Percentiles rank a stretch among this genome's conserved stretches.
Conservation (phyloP, 371 early-diverging fungal genomes). For the Rhizopus stolonifer region DNA sequence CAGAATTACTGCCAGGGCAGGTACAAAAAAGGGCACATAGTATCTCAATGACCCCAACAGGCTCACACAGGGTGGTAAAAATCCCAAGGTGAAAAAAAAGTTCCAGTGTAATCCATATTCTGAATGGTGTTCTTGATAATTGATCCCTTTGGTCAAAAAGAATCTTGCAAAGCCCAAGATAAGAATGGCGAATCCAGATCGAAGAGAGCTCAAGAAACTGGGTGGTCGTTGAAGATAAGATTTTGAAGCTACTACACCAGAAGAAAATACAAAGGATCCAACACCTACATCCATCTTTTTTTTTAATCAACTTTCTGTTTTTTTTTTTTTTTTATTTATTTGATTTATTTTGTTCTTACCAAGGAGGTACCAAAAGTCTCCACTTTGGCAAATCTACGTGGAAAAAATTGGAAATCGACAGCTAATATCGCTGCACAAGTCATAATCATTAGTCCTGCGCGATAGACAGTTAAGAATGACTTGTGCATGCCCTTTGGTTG, state of each 20-base stretch:
- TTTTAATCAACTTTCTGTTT: too few species aligned
- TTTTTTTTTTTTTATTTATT: too few species aligned
- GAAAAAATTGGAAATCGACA: constrained; percentile 95
- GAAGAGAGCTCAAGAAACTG: constrained; percentile 25
- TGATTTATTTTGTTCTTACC: too few species aligned
- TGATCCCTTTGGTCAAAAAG: constrained; percentile 72
- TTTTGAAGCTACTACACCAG: constrained; percentile 72
- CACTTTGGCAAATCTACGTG: constrained; percentile 88
- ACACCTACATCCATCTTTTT: constrained; percentile 94
- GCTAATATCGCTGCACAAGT: constrained; percentile 88
- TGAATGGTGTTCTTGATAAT: constrained; percentile 90
- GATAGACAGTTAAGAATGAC: constrained; percentile 67
- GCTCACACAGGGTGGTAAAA: constrained; percentile 78
- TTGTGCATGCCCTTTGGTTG: constrained; percentile 13
- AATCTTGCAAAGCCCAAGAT: constrained; percentile 72
- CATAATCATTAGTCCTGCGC: constrained; percentile 75
- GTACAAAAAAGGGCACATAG: constrained; percentile 42
- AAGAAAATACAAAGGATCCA: constrained; percentile 81
- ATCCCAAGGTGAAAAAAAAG: constrained; percentile 93
- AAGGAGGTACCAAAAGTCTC: constrained; percentile 92
- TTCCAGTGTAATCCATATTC: constrained; percentile 99
- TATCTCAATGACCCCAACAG: constrained; percentile 39
- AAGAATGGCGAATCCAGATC: constrained; percentile 66
- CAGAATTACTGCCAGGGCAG: constrained; percentile 47
- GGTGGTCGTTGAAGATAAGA: constrained; percentile 33